Evolutionary conservation across 768 basidiomycete genomes (phyloP), one percentile per base, ranked within the genome.

Genomic region (Tephrocybe rancida): DNA sequence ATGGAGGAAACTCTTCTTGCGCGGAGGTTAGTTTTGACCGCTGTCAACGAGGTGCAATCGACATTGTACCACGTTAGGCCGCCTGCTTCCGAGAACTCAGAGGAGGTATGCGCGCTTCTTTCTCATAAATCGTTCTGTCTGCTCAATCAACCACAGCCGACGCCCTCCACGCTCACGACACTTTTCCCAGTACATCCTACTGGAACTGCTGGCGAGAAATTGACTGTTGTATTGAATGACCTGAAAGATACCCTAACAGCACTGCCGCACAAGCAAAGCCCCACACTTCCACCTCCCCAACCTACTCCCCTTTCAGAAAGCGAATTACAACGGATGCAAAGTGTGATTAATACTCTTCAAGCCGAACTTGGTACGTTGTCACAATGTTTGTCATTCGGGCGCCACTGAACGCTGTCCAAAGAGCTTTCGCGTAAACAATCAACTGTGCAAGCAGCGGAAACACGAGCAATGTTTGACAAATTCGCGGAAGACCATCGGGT

Each of bases 31-130:
- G 64, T 90, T 3, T 63, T 94, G 45, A 75, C 76, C 34, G 74
- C 82, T 5, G 82, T 85, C 30, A 91, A 92, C 59, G 84, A 86
- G 53, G 65, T 89, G 16, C 84, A 87, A 63, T 67, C 74, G 14
- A 67, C 85, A 44, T 50, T 85, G 18, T 75, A 85, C 57, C 75
- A 76, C 52, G 77, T 76, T 37, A 76, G 70, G 43, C 65, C 57
- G 30, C 57, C 72, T 22, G 63, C 74, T 30, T 64, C 73, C 11
- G 73, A 80, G 24, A 68, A 71, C 18, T 62, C 68, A 29, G 84
- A 83, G 61, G 77, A 82, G 71, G 87, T 80, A 59, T 44, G 70
- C 58, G 10, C 27, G 42, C 58, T 54, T 43, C 39, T 21, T 54
- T 44, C 5, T 49, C 47, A 49, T 32, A 44, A 26, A 44, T 6